Evolutionary conservation across 805 yeast species (phyloP), one percentile per base, ranked within the genome.

Genomic region (Kodamaea leandrae): DNA sequence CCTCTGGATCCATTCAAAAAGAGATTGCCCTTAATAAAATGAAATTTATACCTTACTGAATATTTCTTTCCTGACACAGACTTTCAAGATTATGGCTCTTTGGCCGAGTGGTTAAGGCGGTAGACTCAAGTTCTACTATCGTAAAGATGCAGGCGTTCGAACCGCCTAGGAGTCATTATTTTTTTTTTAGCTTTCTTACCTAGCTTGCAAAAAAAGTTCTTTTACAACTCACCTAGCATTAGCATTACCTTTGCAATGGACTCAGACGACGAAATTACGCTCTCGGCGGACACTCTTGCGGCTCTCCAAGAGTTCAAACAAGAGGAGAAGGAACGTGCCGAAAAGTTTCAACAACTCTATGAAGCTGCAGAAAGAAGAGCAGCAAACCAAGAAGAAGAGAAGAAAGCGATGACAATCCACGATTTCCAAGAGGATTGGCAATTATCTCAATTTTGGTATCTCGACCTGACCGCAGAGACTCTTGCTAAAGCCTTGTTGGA

Each of bases 361-460:
- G 57, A 69, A 40, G 64, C 68, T 39, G 86, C 90, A 7, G 88
- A 85, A 49, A 72, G 76, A 23, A 6, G 21, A 13, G 64, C 65
- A 5, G 77, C 68, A 49, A 61, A 37, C 50, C 42, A 23, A 12
- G 39, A 41, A 21, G 41, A 51, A 12, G 30, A 12, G 16, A 27
- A 28, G 38, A 15, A 36, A n/a, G 52, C 57, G 55, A 44, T 76
- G 41, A 76, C 80, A 15, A 90, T 90, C 61, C 86, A 82, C 39
- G 71, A 78, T 27, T 89, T 89, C 60, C 72, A 84, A 55, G 96
- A 89, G 61, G 96, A 89, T 62, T 89, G 97, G 97, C 93, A 87
- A 55, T 70, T 90, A 27, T 87, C 96, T 1, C 97, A 89, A 61
- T 89, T 89, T 64, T 89, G 97, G 89, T 89, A 87, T 56, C 66